Conservation (phyloP, 2,329 filamentous ascomycete species). For the Monosporascus sp. region DNA sequence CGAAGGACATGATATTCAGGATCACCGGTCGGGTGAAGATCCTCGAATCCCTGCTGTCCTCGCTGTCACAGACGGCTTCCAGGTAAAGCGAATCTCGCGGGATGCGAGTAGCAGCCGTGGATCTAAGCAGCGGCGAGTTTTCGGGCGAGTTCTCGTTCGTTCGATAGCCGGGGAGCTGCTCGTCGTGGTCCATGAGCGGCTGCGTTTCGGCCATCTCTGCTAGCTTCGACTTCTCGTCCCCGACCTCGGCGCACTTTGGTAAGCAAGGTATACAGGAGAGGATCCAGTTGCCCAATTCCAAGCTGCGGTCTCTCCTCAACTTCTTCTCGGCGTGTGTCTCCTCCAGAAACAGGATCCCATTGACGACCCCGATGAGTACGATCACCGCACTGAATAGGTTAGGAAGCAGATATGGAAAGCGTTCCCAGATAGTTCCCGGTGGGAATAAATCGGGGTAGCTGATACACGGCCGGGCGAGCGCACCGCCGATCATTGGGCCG, state of each 20-base stretch:
- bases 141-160: slow-evolving; percentile 51
- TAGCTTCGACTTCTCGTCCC: slow-evolving; percentile 32
- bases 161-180: slow-evolving; percentile 64
- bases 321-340: slow-evolving; percentile 88
- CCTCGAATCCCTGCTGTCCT: slow-evolving; percentile 35
- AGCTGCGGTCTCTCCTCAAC: slow-evolving; percentile 66
- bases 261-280: slow-evolving; percentile 37
- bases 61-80: slow-evolving; percentile 17
- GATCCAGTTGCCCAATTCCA: slow-evolving; percentile 72
- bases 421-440: slow-evolving; percentile 72
- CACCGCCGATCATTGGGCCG: slow-evolving; percentile 85
- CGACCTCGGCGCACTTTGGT: slow-evolving; percentile 28
- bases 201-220: slow-evolving; percentile 49
- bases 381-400: slow-evolving; percentile 57
- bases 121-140: slow-evolving; percentile 33
- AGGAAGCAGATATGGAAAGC: slow-evolving; percentile 72
- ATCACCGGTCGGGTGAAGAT: slow-evolving; percentile 83
- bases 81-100: slow-evolving; percentile 34
- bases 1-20: slow-evolving; percentile 83
- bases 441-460: slow-evolving; percentile 73
- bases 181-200: slow-evolving; percentile 56
- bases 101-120: slow-evolving; percentile 19
- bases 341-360: slow-evolving; percentile 69
- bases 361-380: slow-evolving; percentile 57
- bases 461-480: slow-evolving; percentile 78